Evolutionary conservation across 2,329 filamentous ascomycete genomes (phyloP), one percentile per base, ranked within the genome.

Genomic region (Pestalotiopsis fici): DNA sequence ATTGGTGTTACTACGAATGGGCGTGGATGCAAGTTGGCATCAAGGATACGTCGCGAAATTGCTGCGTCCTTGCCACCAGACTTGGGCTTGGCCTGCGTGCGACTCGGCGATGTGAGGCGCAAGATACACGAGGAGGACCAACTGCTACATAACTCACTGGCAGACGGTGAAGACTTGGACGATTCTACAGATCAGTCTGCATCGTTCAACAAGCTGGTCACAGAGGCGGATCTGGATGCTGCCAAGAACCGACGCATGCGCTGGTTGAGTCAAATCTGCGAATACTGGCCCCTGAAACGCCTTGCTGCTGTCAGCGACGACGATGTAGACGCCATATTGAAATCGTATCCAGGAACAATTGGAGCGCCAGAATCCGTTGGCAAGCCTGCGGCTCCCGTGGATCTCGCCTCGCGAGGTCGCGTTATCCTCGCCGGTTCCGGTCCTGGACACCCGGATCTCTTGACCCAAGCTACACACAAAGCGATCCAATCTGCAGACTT

Each of bases 1-100:
- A 91, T 99, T 69, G 96, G 96, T 69, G 92, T 99, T 67, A 98
- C 96, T 3, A 98, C 96, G 0, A 98, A 97, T 67, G 95, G 96
- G 23, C 91, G 93, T 73, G 96, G 96, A 1, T 98, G 96, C 83
- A 98, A 97, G 80, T 87, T 99, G 35, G 93, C 96, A 5, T 93
- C 94, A 11, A 88, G 96, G 28, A 93, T 99, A 74, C 89, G 95
- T 18, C 88, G 96, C 66, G 96, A 98, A 75, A 92, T 99, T 69
- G 92, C 93, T 2, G 87, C 94, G 0, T 89, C 90, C 0, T 84
- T 99, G 3, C 96, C 96, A 0, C 78, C 84, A 1, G 86, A 92
- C 21, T 86, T 98, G 5, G 96, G 96, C 5, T 78, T 80, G 23
- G 94, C 95, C 0, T 94, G 97, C 55, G 88, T 90, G 54, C 87